phyloP scores from a whole-genome alignment of 768 basidiomycete genomes.

The Pholiota molesta region DNA sequence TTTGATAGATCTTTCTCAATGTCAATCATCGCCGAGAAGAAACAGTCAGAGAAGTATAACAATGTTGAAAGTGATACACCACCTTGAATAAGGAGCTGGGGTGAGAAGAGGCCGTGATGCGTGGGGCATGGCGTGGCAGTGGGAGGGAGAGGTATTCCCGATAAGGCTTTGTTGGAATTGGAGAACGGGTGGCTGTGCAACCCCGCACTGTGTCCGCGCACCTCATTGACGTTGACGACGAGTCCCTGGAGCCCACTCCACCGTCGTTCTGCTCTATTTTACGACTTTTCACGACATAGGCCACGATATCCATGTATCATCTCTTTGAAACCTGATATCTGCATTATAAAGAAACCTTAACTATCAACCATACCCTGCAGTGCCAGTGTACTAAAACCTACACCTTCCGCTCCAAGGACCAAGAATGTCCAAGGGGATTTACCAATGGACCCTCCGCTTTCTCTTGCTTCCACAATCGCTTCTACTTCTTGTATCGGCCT shows the following conservation, averaged over 20 bases:
- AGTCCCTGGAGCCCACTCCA: conserved; percentile 21
- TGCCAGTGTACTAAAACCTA: background rate
- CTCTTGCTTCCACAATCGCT: conserved; percentile 19
- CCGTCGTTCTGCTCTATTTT: conserved; percentile 12
- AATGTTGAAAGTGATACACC: no score
- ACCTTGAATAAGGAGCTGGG: no score
- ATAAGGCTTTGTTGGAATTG: conserved; percentile 16
- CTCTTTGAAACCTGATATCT: background rate
- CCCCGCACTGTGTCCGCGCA: conserved; percentile 8
- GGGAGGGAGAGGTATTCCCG: conserved; percentile 5
- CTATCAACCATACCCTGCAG: background rate
- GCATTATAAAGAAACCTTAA: background rate
- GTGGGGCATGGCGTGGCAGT: background rate
- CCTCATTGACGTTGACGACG: conserved; percentile 15
- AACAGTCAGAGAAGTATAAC: no score
- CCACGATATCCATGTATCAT: conserved; percentile 22
- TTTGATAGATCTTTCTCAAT: no score
- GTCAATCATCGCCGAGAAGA: no score
- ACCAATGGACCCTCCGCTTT: conserved; percentile 16
- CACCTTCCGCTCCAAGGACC: background rate
- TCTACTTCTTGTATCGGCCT: conserved; percentile 21
- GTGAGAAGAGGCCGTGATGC: background rate
- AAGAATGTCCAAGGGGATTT: conserved; percentile 6
- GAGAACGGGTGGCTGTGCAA: conserved; percentile 18
- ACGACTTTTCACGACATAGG: conserved; percentile 23